A percentile compares a stretch with the other conserved stretches of the same genome.
Evolutionary conservation across 352 stramenopile genomes (phyloP).

Genomic region (Globisporangium middletonii): DNA sequence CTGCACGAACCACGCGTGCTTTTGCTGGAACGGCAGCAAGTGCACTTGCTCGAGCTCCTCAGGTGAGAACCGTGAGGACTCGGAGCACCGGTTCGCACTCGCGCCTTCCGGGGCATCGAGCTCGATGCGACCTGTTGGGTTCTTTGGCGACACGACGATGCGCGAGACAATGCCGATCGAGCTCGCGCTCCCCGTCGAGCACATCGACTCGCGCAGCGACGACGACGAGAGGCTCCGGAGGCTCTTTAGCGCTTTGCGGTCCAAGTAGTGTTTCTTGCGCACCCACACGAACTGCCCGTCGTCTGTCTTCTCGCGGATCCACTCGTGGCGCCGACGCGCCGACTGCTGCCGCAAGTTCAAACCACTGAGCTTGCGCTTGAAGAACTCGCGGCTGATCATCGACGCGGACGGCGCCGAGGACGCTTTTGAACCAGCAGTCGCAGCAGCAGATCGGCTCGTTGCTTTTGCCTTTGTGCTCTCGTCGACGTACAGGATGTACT

Average conservation of each 20-base stretch:
- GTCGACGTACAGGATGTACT: constrained; percentile 71
- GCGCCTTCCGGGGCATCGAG: constrained; percentile 65
- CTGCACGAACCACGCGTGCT: constrained; percentile 86
- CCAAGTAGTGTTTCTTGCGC: constrained; percentile 69
- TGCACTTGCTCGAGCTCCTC: constrained; percentile 71
- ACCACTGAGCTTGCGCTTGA: constrained; percentile 75
- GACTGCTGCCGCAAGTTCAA: constrained; percentile 79
- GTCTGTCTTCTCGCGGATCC: constrained; percentile 69
- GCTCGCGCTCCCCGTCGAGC: constrained; percentile 48
- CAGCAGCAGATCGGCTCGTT: constrained; percentile 4
- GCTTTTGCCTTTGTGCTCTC: constrained; percentile 42
- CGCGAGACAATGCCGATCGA: constrained; percentile 73
- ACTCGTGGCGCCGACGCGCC: constrained; percentile 78
- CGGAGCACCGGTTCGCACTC: constrained; percentile 43
- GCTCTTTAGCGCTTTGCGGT: constrained; percentile 63
- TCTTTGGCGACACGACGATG: constrained; percentile 69
- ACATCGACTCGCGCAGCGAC: constrained; percentile 58
- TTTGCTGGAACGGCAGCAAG: constrained; percentile 77
- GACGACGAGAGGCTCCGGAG: constrained; percentile 48
- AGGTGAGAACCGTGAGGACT: constrained; percentile 55
- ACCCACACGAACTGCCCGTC: constrained; percentile 80
- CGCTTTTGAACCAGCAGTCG: neutral
- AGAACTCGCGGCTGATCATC: constrained; percentile 54
- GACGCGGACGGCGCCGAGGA: constrained; percentile 23
- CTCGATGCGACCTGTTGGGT: constrained; percentile 65